These are phyloP conservation scores for Beta lomatogona DNA, from an alignment of 179 eudicot species.

Conservation along the genomic window DNA sequence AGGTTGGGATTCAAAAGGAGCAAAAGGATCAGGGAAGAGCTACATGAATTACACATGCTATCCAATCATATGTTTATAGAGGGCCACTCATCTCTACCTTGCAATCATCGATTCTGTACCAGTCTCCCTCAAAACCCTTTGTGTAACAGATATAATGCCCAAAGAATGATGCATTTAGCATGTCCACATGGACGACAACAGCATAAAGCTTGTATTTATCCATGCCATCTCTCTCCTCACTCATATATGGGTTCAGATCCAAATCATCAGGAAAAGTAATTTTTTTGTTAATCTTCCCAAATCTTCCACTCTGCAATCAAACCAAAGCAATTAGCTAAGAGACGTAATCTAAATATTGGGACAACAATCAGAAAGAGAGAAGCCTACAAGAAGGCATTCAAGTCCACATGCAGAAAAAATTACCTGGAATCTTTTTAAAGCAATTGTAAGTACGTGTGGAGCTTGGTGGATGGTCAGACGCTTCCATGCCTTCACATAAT, in stretches of 20 bases:
- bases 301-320: constrained; percentile 77
- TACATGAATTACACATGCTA: neutral
- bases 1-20: neutral
- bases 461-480: constrained; percentile 68
- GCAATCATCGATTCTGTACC: constrained; percentile 93
- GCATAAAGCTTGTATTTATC: constrained; percentile 78
- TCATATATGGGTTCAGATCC: constrained; percentile 86
- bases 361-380: neutral
- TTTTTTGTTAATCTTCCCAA: constrained; percentile 92
- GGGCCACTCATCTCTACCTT: constrained; percentile 54
- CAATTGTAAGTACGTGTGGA: constrained; percentile 91
- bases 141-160: constrained; percentile 92
- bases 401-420: neutral
- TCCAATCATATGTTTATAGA: neutral
- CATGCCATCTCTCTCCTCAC: constrained; percentile 58
- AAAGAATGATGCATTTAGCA: constrained; percentile 91
- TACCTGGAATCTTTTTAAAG: constrained; percentile 94
- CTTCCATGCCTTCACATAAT: constrained; percentile 88
- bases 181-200: constrained; percentile 89
- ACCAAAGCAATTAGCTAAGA: constrained; percentile 14
- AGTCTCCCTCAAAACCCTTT: constrained; percentile 73
- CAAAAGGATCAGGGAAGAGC: neutral
- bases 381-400: neutral
- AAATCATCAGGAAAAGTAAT: constrained; percentile 74
- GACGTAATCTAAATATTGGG: neutral